A percentile compares a stretch with the other conserved stretches of the same genome.
These are phyloP conservation scores for Lolium multiflorum DNA, from an alignment of 176 grass and related monocot species.

Conservation along the genomic window DNA sequence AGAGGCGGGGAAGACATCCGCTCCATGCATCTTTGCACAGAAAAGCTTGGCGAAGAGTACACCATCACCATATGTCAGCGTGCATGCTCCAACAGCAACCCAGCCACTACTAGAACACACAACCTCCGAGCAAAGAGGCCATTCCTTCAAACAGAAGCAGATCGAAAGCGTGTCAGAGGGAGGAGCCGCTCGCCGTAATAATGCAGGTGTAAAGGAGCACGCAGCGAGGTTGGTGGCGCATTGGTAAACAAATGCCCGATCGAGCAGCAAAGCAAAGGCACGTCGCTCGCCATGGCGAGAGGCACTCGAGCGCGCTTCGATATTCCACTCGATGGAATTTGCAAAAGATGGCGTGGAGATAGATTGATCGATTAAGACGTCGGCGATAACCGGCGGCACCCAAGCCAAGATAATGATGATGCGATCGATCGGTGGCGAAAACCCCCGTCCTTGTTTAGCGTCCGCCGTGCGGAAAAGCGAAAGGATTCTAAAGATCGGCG, in stretches of 20 bases:
- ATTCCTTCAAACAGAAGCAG: not conserved
- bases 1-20: not conserved
- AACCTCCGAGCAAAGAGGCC: not conserved
- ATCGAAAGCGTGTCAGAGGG: not conserved
- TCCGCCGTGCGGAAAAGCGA: slow-evolving; percentile 21
- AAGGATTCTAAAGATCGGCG: slow-evolving; percentile 6
- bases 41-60: not conserved
- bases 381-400: not conserved
- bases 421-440: slow-evolving; percentile 35
- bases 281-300: not conserved
- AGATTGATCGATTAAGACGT: slow-evolving; percentile 18
- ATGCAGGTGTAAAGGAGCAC: slow-evolving; percentile 21
- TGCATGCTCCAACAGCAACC: slow-evolving; percentile 36
- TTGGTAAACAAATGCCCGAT: not conserved
- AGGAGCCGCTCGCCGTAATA: not conserved
- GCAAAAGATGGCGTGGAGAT: slow-evolving; percentile 12
- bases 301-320: not conserved
- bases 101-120: not conserved
- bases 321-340: slow-evolving; percentile 33
- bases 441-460: slow-evolving; percentile 49
- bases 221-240: slow-evolving; percentile 38
- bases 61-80: not conserved
- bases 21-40: not conserved
- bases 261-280: not conserved
- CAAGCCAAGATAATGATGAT: slow-evolving; percentile 37